A percentile compares a stretch with the other conserved stretches of the same genome.
These are phyloP conservation scores for Magnolia changhungtana DNA, from an alignment of 164 flowering plant species.

Conservation along the genomic window DNA sequence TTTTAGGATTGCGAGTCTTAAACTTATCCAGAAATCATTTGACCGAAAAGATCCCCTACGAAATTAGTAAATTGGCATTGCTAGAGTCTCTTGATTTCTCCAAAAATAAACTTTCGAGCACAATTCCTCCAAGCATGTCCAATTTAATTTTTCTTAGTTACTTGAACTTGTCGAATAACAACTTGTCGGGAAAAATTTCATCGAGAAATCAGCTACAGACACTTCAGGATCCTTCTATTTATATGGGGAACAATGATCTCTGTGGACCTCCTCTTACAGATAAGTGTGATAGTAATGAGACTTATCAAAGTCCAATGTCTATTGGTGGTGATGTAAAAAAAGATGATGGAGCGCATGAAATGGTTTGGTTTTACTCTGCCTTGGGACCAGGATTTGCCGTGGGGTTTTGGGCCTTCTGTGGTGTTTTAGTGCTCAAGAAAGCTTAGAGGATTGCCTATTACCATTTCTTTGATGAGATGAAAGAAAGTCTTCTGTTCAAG, in stretches of 20 bases:
- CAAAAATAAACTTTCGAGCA: neutral
- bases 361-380: neutral
- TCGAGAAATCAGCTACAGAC: neutral
- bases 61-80: neutral
- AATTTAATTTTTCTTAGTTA: neutral
- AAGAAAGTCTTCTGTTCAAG: neutral
- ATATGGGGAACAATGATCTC: neutral
- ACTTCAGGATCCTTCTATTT: neutral
- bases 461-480: neutral
- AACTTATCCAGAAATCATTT: conserved; percentile 1
- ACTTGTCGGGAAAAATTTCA: conserved; percentile 7
- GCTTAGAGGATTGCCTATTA: conserved; percentile 15
- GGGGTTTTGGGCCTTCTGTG: conserved; percentile 6
- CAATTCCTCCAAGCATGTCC: neutral
- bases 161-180: conserved; percentile 11
- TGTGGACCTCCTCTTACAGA: conserved; percentile 1
- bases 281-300: neutral
- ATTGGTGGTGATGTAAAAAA: neutral
- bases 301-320: too few species aligned
- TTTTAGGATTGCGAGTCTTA: neutral
- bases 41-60: neutral
- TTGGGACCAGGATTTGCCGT: conserved; percentile 6
- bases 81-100: conserved; percentile 10
- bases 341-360: neutral
- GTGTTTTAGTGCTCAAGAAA: conserved; percentile 6